phyloP scores from a whole-genome alignment of 345 rosid genomes.

The Heritiera littoralis region DNA sequence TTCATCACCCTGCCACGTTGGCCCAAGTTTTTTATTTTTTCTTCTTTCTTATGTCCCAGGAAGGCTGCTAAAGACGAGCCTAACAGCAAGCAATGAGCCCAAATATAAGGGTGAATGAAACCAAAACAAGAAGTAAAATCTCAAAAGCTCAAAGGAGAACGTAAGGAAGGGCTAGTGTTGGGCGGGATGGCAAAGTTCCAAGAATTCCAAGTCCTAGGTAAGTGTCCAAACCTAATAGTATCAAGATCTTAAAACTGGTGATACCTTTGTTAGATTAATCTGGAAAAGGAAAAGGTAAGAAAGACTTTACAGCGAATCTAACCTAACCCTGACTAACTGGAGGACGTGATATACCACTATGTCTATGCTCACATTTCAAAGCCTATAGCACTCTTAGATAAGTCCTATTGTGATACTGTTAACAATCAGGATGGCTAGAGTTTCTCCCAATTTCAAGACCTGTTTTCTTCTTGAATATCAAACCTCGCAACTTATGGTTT shows the following conservation, averaged over 20 bases:
- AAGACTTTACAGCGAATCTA: background rate
- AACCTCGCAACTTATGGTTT: background rate
- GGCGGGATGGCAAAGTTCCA: background rate
- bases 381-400: background rate
- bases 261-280: background rate
- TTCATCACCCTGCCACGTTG: slow-evolving; percentile 11
- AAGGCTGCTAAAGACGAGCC: background rate
- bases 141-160: background rate
- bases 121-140: background rate
- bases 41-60: background rate
- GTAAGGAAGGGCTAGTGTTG: background rate
- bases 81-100: background rate
- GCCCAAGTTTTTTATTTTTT: background rate
- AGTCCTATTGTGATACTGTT: background rate
- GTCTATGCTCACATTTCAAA: background rate
- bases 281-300: background rate
- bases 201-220: background rate
- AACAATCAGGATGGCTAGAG: background rate
- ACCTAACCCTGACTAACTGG: background rate
- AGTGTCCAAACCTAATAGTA: background rate
- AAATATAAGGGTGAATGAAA: background rate
- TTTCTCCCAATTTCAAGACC: background rate
- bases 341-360: background rate
- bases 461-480: background rate
- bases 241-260: background rate